Evolutionary conservation across 495 filamentous ascomycete genomes (phyloP), one percentile per base, ranked within the genome.

Genomic region (Cercophora newfieldiana): DNA sequence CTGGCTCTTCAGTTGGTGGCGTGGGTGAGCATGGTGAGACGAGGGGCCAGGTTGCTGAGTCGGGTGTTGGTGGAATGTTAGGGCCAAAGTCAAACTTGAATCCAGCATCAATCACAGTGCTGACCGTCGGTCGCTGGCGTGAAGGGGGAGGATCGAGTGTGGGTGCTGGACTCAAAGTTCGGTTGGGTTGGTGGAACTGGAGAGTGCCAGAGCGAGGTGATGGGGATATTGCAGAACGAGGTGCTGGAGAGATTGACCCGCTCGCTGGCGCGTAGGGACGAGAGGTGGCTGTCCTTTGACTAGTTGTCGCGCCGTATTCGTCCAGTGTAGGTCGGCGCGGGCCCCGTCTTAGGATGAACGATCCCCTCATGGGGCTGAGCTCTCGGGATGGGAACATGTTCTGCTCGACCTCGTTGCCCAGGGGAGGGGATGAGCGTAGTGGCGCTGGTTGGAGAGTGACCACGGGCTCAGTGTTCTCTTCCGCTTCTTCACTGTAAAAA

Each of bases 1-100:
- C 10, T 7, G 25, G 22, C 18, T 57, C 22, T 2, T 57, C 54
- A 22, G 21, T 5, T 26, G 18, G 25, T 18, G 21, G 29, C 1
- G 33, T 28, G 22, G 65, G 30, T 24, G 59, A 54, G 24, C 37
- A 24, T 31, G 70, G 59, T 3, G 73, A 68, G 10, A 54, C 33
- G 30, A 75, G 47, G 10, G 70, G 69, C 70, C 75, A 75, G 49
- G 47, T 70, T 0, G 74, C 63, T 16, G 75, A 74, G 61, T 70
- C 73, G 16, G 75, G 73, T 14, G 68, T 72, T 0, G 71, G 69
- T 14, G 68, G 67, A 14, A 54, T 25, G 29, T 12, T 37, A 14
- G 65, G 64, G 48, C 68, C 71, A 57, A 77, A 75, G 62, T 72
- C 71, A 33, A 77, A 77, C 14, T 77, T 72, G 69, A 77, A 77